phyloP scores from a whole-genome alignment of 495 filamentous ascomycete species.

The Aspergillus ellipticus region DNA sequence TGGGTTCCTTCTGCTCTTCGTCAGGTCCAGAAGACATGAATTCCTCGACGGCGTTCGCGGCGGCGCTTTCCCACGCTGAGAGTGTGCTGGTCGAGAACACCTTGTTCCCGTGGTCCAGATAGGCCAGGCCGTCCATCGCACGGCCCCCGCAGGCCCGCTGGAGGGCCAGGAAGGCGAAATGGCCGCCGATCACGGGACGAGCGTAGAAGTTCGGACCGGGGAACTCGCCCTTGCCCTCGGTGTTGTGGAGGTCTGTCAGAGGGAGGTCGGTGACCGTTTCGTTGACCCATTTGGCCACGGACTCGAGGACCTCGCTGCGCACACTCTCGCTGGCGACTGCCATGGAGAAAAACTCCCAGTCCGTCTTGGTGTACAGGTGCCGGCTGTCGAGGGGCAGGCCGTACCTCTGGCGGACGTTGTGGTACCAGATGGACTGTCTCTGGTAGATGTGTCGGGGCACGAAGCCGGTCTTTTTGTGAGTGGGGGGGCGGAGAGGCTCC shows the following conservation, averaged over 20 bases:
- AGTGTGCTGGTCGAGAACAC: conserved; percentile 15
- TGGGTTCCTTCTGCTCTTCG: not conserved
- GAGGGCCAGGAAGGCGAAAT: conserved; percentile 80
- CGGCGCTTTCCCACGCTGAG: conserved; percentile 19
- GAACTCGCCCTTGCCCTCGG: conserved; percentile 64
- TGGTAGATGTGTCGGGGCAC: conserved; percentile 76
- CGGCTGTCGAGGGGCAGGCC: conserved; percentile 83
- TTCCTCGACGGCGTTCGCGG: conserved; percentile 25
- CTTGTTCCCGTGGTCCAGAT: conserved; percentile 49
- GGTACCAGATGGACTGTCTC: conserved; percentile 83
- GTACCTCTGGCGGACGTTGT: conserved; percentile 73
- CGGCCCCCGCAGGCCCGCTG: conserved; percentile 71
- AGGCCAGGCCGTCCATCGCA: conserved; percentile 59
- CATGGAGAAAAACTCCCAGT: conserved; percentile 91
- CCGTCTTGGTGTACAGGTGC: conserved; percentile 86
- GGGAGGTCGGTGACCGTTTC: conserved; percentile 76
- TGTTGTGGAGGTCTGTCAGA: conserved; percentile 82
- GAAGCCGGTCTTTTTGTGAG: conserved; percentile 35
- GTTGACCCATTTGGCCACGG: conserved; percentile 79
- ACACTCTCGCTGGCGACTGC: conserved; percentile 66
- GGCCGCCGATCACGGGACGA: conserved; percentile 80
- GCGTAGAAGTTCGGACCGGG: conserved; percentile 72
- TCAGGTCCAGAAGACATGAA: not conserved
- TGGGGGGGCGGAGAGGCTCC: conserved; percentile 33
- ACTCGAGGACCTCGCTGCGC: conserved; percentile 68